Percentiles rank a stretch among this genome's conserved stretches.
Evolutionary conservation across 2,329 filamentous ascomycete genomes (phyloP).

Genomic region (Bipolaris oryzae): DNA sequence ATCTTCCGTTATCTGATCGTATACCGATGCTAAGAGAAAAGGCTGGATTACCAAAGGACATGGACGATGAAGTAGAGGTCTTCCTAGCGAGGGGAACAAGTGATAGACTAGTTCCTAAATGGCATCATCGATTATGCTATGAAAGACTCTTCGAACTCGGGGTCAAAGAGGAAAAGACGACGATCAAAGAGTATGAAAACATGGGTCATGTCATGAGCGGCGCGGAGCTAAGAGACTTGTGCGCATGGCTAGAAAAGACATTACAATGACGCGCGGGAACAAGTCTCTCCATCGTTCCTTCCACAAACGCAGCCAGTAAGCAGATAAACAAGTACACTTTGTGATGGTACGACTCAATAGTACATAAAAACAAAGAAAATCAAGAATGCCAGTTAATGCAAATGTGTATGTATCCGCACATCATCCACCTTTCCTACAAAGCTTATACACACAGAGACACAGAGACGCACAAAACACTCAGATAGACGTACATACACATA

Average conservation of each 20-base stretch:
- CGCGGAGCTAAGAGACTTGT: slow-evolving; percentile 55
- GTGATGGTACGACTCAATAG: background rate
- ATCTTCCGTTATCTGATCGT: slow-evolving; percentile 52
- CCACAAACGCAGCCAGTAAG: background rate
- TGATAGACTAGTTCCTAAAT: slow-evolving; percentile 56
- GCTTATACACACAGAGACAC: background rate
- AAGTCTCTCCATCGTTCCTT: background rate
- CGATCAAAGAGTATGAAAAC: slow-evolving; percentile 56
- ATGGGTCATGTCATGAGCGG: slow-evolving; percentile 55
- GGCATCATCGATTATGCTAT: slow-evolving; percentile 51
- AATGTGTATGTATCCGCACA: background rate
- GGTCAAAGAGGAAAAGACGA: slow-evolving; percentile 47
- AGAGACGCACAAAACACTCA: background rate
- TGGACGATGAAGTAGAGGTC: slow-evolving; percentile 47
- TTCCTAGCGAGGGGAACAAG: slow-evolving; percentile 56
- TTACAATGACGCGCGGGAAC: too few relatives aligned
- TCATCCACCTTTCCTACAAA: background rate
- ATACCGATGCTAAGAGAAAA: slow-evolving; percentile 49
- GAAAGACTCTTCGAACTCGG: slow-evolving; percentile 51
- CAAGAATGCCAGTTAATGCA: background rate
- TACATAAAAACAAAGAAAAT: background rate
- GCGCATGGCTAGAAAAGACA: slow-evolving; percentile 47
- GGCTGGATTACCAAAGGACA: slow-evolving; percentile 41
- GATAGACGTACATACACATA: background rate
- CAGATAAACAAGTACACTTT: background rate